A percentile compares a stretch with the other conserved stretches of the same genome.
These are phyloP conservation scores for Elaeagnus macrophylla DNA, from an alignment of 306 rosid species.

Conservation along the genomic window DNA sequence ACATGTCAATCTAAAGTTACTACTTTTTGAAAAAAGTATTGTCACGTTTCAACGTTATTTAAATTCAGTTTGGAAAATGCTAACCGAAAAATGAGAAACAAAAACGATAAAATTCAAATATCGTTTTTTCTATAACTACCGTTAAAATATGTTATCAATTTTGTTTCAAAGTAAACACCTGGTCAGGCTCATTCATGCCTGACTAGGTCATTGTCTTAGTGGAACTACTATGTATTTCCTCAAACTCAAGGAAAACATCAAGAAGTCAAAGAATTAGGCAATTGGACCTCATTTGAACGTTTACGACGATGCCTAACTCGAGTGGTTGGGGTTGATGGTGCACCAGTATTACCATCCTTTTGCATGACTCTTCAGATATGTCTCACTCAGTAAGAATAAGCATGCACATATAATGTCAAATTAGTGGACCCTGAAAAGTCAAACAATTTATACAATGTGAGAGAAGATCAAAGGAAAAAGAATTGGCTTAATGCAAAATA, in stretches of 20 bases:
- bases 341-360: slow-evolving; percentile 32
- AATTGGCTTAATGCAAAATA: background rate
- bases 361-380: slow-evolving; percentile 44
- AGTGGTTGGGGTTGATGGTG: slow-evolving; percentile 25
- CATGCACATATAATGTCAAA: slow-evolving; percentile 20
- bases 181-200: no score
- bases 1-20: background rate
- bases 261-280: slow-evolving; percentile 1
- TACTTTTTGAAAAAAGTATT: background rate
- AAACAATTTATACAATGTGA: slow-evolving; percentile 3
- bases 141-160: no score
- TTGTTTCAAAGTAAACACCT: no score
- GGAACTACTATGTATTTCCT: background rate
- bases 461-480: background rate
- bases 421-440: slow-evolving; percentile 37
- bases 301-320: slow-evolving; percentile 65
- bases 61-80: background rate
- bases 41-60: no score
- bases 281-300: slow-evolving; percentile 72
- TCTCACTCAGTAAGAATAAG: slow-evolving; percentile 23
- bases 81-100: background rate
- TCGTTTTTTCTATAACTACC: no score
- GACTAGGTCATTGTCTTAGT: no score
- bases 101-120: no score
- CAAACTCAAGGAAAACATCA: slow-evolving; percentile 4